Percentiles rank a stretch among this genome's conserved stretches.
Evolutionary conservation across 441 rosid genomes (phyloP).

Genomic region (Cnidoscolus chayamansa): DNA sequence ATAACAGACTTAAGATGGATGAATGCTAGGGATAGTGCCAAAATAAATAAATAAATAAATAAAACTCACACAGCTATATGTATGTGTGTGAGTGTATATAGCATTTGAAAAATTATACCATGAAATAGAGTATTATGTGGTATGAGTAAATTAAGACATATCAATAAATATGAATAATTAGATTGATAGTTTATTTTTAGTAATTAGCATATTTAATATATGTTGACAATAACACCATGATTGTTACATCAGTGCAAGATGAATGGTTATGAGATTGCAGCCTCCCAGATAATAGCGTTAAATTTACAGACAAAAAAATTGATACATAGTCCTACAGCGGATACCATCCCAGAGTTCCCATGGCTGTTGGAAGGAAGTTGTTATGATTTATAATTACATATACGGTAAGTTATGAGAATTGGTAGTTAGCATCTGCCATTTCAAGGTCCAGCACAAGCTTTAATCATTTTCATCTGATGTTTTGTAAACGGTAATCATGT

Average conservation of each 20-base stretch:
- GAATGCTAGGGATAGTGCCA: no score
- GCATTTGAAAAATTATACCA: no score
- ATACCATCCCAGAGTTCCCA: background rate
- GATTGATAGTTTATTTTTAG: no score
- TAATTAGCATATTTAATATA: no score
- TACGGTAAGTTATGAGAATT: constrained; percentile 13
- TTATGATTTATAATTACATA: background rate
- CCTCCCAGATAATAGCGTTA: background rate
- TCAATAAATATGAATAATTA: no score
- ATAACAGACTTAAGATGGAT: no score
- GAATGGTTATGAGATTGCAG: background rate
- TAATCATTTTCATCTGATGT: constrained; percentile 30
- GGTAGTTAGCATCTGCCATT: background rate
- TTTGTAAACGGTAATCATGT: constrained; percentile 52
- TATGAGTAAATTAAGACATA: no score
- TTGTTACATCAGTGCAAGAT: background rate
- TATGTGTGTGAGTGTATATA: no score
- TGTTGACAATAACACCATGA: background rate
- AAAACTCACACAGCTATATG: no score
- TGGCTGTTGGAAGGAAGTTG: background rate
- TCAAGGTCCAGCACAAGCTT: constrained; percentile 24
- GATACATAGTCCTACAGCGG: background rate
- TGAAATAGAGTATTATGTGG: no score
- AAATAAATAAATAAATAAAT: no score
- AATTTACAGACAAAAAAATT: background rate